Evolutionary conservation across 352 stramenopile genomes (phyloP).

Genomic region (Phytophthora hibernalis): DNA sequence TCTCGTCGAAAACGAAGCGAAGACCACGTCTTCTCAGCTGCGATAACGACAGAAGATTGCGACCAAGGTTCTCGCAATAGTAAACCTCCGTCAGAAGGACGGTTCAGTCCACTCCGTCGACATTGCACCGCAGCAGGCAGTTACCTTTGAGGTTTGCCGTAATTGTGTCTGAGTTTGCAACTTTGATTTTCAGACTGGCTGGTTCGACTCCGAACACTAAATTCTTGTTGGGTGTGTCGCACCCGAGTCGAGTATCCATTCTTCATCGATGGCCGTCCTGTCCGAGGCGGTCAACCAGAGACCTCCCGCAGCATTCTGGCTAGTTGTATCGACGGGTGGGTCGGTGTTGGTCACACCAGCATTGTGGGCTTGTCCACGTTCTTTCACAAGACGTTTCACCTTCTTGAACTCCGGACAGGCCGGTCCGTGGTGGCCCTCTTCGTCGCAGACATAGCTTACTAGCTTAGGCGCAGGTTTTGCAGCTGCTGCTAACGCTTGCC

Average conservation of each 20-base stretch:
- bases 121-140: constrained; percentile 1
- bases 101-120: not conserved
- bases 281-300: too few species aligned
- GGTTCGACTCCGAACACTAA: not conserved
- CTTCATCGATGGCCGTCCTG: not conserved
- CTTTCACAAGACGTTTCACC: constrained; percentile 1
- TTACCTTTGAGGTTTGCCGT: constrained; percentile 1
- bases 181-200: constrained; percentile 6
- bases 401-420: constrained; percentile 9
- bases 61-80: not conserved
- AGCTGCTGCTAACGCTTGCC: not conserved
- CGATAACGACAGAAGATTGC: not conserved
- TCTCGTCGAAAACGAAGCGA: not conserved
- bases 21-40: not conserved
- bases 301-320: too few species aligned
- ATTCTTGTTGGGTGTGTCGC: not conserved
- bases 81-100: constrained; percentile 17
- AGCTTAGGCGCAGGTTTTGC: not conserved
- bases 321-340: too few species aligned
- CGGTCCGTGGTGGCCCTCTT: constrained; percentile 9
- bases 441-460: constrained; percentile 23
- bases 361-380: constrained; percentile 9
- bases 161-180: constrained; percentile 15
- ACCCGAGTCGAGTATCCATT: not conserved
- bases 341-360: not conserved